Base-by-base conservation (phyloP, 345 rosid genomes). In the Anacardium occidentale region DNA sequence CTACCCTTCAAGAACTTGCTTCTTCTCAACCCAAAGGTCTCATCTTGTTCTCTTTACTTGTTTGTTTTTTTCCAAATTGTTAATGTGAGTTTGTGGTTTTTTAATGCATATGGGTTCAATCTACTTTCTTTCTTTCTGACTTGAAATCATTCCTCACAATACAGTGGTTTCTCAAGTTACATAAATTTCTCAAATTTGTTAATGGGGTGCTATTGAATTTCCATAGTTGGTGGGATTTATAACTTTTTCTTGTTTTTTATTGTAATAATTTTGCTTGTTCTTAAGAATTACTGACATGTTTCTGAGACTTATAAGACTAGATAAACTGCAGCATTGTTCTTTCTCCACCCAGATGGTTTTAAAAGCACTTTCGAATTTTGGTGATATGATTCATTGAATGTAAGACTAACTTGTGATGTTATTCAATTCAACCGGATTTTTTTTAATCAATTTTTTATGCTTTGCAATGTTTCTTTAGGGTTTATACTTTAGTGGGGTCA, bases 1-100 rank as follows among this genome's bases (percentile, higher is more conserved):
- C 82, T 32, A 75, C 78, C 20, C 86, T 85, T 47, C 82, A 74
- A 25, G 61, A 81, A 37, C 45, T 87, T 42, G 82, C 88, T 75
- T 79, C 85, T 70, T 75, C 86, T 75, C 80, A 63, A 12, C 71
- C 86, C 70, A 84, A 71, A 86, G 91, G 89, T 84, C 37, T 17
- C 24, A 50, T 70, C 32, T 57, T 7, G 40, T 45, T 74, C 50
- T 34, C 52, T 62, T 50, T 47, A 45, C 71, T 6, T 7, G 9
- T 11, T 6, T 7, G 9, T 11, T 50, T 15, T 25, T 60, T 74
- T 18, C 53, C 13, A 4, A 22, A 44, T 6, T 18, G 13, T 10
- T 25, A 1, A 11, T 9, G 4, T 37, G 1, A n/a, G 50, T 63
- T 64, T 64, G 24, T 4, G 10, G 42, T 37, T 42, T 20, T 69